These are phyloP conservation scores for Kickxella alabastrina DNA, from an alignment of 192 early-diverging fungal species.

Conservation along the genomic window DNA sequence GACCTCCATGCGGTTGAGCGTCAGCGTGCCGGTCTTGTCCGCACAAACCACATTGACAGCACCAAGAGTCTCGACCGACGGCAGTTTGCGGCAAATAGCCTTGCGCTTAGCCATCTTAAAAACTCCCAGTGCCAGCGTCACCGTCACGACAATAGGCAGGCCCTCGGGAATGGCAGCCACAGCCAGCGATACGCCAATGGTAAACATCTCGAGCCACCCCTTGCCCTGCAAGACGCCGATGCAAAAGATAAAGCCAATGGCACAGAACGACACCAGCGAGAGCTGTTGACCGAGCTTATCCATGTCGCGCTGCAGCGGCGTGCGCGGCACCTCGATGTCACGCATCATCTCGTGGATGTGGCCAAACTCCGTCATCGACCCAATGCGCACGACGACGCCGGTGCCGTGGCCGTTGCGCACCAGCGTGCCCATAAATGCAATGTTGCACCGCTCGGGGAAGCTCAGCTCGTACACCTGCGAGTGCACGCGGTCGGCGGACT, in stretches of 20 bases:
- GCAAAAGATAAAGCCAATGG: conserved; percentile 70
- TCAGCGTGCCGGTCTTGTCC: conserved; percentile 96
- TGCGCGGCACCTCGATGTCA: conserved; percentile 86
- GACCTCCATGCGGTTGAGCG: conserved; percentile 93
- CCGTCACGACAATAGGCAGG: conserved; percentile 93
- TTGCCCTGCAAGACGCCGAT: conserved; percentile 86
- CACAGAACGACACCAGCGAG: conserved; percentile 73
- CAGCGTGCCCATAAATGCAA: conserved; percentile 94
- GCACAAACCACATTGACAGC: conserved; percentile 94
- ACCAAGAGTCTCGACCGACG: conserved; percentile 89
- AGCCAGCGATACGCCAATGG: conserved; percentile 83
- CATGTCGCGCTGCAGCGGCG: conserved; percentile 93
- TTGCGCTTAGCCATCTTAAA: conserved; percentile 87
- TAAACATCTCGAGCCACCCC: conserved; percentile 93
- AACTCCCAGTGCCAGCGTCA: conserved; percentile 89
- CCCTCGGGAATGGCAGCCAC: conserved; percentile 99
- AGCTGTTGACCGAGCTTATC: conserved; percentile 68
- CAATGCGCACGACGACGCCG: conserved; percentile 88
- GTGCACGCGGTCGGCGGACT: conserved; percentile 55
- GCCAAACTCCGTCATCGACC: conserved; percentile 91
- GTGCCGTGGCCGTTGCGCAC: conserved; percentile 82
- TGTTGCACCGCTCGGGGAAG: conserved; percentile 61
- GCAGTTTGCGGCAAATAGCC: conserved; percentile 93
- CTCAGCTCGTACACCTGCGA: conserved; percentile 33
- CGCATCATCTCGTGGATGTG: conserved; percentile 90